Evolutionary conservation across 192 early-diverging fungal species (phyloP), one percentile per base, ranked within the genome.

Genomic region (Coemansia sp.): DNA sequence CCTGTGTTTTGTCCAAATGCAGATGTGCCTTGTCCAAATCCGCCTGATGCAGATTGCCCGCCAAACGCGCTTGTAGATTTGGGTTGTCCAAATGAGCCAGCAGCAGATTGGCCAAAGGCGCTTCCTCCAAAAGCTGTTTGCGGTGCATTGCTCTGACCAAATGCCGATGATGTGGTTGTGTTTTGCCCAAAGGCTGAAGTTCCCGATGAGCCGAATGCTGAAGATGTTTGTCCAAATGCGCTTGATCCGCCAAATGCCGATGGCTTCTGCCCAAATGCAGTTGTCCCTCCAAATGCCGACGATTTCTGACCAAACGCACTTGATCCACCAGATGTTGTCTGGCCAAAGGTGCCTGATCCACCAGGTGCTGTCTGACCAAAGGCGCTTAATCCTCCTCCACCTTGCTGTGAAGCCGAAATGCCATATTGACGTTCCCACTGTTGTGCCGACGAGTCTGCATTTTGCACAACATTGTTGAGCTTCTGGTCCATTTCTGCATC

Each of bases 381-480:
- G 7, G 52, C 53, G 19, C 43, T 19, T 31, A 28, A 31, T 26
- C 39, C 16, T 5, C 46, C 46, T 5, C 46, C 46, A 23, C 42
- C 16, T 13, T 20, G 53, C 41, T 43, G 40, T 12, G 30, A 11
- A 5, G 19, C 35, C 7, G 45, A 28, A 43, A 16, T 15, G 4
- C 59, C 63, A 53, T 72, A 36, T 43, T 61, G 58, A 19, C 37
- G 23, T 26, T 65, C 41, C 70, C 70, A 72, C 38, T 72, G 35
- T 31, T 35, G 38, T 2, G 63, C 70, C 35, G 50, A 50, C 6
- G 39, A 26, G 4, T 46, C 57, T 0, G 65, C 51, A 42, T 63
- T 59, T 10, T 12, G 37, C 7, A 42, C 46, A 55, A 68, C 57
- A 2, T 60, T 57, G 5, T 44, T 11, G 30, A 74, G 23, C 52